These are phyloP conservation scores for Fragilaria crotonensis DNA, from an alignment of 108 stramenopile species.

Conservation along the genomic window DNA sequence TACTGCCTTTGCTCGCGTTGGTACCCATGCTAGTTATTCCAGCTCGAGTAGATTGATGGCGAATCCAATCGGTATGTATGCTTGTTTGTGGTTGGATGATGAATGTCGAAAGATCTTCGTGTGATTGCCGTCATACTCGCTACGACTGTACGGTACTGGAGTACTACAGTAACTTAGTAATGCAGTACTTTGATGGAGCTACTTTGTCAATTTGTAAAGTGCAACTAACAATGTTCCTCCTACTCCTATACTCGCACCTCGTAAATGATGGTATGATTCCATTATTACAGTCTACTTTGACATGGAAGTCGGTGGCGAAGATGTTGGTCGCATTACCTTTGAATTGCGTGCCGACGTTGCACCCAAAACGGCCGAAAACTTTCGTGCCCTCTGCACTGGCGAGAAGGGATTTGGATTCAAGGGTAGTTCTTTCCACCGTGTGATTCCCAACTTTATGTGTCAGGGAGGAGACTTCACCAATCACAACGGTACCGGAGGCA, in stretches of 20 bases:
- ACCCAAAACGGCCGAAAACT: conserved; percentile 90
- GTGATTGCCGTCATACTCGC: no score
- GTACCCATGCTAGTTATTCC: background rate
- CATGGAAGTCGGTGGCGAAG: conserved; percentile 86
- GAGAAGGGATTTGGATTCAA: conserved; percentile 91
- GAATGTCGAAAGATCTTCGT: no score
- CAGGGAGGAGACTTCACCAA: conserved; percentile 96
- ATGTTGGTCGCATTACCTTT: conserved; percentile 86
- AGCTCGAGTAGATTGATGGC: background rate
- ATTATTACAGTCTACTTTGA: conserved; percentile 72
- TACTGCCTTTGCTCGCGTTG: background rate
- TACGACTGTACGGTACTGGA: no score
- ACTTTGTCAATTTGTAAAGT: background rate
- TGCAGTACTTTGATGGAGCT: background rate
- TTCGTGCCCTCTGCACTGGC: conserved; percentile 95
- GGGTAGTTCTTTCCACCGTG: conserved; percentile 85
- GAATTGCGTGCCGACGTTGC: conserved; percentile 92
- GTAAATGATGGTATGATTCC: no score
- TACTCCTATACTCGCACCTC: background rate
- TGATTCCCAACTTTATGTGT: conserved; percentile 44
- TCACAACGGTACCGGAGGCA: conserved; percentile 90
- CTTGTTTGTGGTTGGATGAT: no score
- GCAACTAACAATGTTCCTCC: background rate
- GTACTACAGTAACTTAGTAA: no score
- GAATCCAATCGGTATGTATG: background rate